Evolutionary conservation across 192 early-diverging fungal species (phyloP).

Genomic region (Piromyces finnis): DNA sequence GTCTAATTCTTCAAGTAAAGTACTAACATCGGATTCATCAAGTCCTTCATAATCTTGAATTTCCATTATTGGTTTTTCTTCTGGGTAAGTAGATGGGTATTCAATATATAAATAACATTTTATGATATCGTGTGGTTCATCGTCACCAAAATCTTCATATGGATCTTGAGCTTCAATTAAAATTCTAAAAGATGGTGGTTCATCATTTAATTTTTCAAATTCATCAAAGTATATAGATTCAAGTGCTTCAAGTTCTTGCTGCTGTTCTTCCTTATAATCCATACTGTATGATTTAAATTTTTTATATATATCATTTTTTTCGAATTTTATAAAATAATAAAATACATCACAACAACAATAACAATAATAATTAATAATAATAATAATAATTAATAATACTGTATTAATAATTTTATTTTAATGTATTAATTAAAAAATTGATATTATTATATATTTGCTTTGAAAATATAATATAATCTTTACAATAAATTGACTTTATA

Average conservation of each 20-base stretch:
- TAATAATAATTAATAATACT: too few relatives aligned
- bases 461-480: too few relatives aligned
- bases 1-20: conserved; percentile 2
- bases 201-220: conserved; percentile 29
- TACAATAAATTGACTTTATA: too few relatives aligned
- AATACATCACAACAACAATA: too few relatives aligned
- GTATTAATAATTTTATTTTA: too few relatives aligned
- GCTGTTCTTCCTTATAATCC: conserved; percentile 63
- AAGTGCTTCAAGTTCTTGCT: conserved; percentile 59
- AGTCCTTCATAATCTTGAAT: conserved; percentile 9
- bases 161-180: background rate
- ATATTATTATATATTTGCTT: too few relatives aligned
- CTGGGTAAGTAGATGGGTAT: background rate
- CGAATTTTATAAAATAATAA: too few relatives aligned
- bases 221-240: conserved; percentile 68
- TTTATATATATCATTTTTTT: background rate
- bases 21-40: conserved; percentile 1
- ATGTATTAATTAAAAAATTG: too few relatives aligned
- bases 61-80: conserved; percentile 1
- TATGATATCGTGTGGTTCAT: background rate
- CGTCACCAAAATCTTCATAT: background rate
- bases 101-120: background rate
- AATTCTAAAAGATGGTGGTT: background rate
- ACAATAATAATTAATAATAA: too few relatives aligned
- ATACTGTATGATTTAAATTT: background rate